Percentiles rank a stretch among this genome's conserved stretches.
Conservation (phyloP, 148 eudicot genomes). For the Silene latifolia region DNA sequence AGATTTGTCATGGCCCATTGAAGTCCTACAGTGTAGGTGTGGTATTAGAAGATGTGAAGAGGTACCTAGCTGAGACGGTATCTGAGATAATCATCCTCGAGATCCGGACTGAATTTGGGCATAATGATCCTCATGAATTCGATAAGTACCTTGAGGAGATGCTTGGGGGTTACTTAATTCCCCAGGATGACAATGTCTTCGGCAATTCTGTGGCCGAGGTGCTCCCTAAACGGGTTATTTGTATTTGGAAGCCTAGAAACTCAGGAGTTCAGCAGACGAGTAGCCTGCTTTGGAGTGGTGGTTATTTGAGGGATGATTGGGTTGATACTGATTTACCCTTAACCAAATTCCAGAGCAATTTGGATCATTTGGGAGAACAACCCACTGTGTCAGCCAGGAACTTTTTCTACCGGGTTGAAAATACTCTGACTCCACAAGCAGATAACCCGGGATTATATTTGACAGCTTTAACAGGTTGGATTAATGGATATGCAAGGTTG, state of each 20-base stretch:
- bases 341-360: conserved; percentile 79
- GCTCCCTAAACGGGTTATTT: conserved; percentile 71
- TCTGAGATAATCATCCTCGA: conserved; percentile 91
- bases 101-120: conserved; percentile 82
- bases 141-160: conserved; percentile 59
- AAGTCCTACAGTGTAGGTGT: conserved; percentile 58
- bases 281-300: conserved; percentile 59
- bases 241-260: conserved; percentile 83
- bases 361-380: conserved; percentile 64
- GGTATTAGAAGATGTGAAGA: conserved; percentile 61
- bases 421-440: conserved; percentile 83
- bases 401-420: conserved; percentile 80
- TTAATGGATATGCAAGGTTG: conserved; percentile 63
- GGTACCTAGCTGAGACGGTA: conserved; percentile 60
- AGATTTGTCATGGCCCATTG: conserved; percentile 76
- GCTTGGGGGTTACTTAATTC: conserved; percentile 67
- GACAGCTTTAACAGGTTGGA: conserved; percentile 62
- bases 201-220: conserved; percentile 55
- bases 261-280: conserved; percentile 55
- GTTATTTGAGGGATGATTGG: conserved; percentile 79
- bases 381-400: conserved; percentile 47
- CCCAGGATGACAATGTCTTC: conserved; percentile 69
- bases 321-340: conserved; percentile 79
- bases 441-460: conserved; percentile 77
- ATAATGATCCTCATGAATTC: conserved; percentile 77